Evolutionary conservation across 305 asterid species (phyloP), one percentile per base, ranked within the genome.

Genomic region (Fraxinus greggii): DNA sequence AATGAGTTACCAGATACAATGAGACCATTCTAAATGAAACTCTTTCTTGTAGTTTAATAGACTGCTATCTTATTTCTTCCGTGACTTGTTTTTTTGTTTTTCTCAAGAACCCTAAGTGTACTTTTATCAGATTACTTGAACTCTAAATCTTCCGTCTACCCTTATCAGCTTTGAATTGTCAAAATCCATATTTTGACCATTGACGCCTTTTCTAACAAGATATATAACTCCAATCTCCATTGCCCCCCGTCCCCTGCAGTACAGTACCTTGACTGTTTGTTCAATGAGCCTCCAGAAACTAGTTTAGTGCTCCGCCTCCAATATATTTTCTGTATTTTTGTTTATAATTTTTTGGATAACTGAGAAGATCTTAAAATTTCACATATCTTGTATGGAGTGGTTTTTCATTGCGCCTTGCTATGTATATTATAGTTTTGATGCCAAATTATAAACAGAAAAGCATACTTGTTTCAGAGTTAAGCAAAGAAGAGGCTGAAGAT

Each of bases 401-500:
- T 13, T 13, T 76, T 48, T 77, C 72, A 45, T 26, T 54, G 51
- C 29, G 69, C 24, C 69, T 59, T 59, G 69, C 69, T 59, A 21
- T 7, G 15, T 59, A 21, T 59, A 59, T 67, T 24, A 28, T 67
- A 29, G 33, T 59, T 24, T 56, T 59, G 54, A 77, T 32, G 45
- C 69, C 36, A 77, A 51, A 56, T 54, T 61, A 77, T 35, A 21
- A 63, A 23, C 12, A 40, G 72, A 78, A 45, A 24, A 24, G 36
- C 74, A 33, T 36, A 19, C 38, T 2, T 86, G 35, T 75, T 70
- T 36, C 87, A 88, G 90, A 84, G 35, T 80, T 88, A 83, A 86
- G 85, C 67, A 59, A 77, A 38, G 89, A 88, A 77, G 90, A 88
- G 84, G n/a, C 83, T 2, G 88, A 86, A 74, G 79, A 76, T 33